These are phyloP conservation scores for Cercospora sesami DNA, from an alignment of 2,329 filamentous ascomycete genomes.

Conservation along the genomic window DNA sequence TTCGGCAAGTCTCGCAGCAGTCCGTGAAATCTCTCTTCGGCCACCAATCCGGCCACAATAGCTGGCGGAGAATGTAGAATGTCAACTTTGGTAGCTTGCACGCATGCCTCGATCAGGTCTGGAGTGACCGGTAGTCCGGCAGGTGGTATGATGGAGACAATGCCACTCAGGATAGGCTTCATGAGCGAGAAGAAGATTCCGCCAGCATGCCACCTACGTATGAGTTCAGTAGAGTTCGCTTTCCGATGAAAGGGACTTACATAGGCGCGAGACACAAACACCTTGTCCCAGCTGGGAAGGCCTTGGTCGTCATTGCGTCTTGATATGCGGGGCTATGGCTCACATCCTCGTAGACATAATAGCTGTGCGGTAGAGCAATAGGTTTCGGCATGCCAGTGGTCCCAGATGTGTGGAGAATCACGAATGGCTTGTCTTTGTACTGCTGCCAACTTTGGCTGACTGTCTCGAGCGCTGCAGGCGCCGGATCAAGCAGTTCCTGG, in stretches of 20 bases:
- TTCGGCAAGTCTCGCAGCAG: neutral
- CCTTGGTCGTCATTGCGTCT: neutral
- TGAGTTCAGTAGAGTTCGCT: neutral
- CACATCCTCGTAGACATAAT: constrained; percentile 8
- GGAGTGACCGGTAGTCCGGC: constrained; percentile 6
- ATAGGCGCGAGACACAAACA: neutral
- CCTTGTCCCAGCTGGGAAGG: neutral
- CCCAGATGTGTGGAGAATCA: constrained; percentile 22
- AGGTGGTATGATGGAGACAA: constrained; percentile 4
- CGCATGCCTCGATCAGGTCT: constrained; percentile 8
- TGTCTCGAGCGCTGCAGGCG: neutral
- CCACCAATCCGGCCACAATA: neutral
- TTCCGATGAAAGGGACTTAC: neutral
- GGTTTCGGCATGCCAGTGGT: constrained; percentile 23
- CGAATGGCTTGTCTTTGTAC: constrained; percentile 1
- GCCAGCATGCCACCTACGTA: constrained; percentile 9
- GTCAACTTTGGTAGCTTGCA: neutral
- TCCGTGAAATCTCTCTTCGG: neutral
- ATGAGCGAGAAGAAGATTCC: constrained; percentile 12
- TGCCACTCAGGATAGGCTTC: constrained; percentile 10
- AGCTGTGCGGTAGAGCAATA: constrained; percentile 12
- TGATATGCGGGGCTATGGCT: neutral
- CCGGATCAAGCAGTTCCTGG: neutral
- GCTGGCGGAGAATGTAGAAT: constrained; percentile 11
- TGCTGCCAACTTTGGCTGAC: neutral